phyloP scores from a whole-genome alignment of 2,329 filamentous ascomycete genomes.

The Ascochyta rabiei region DNA sequence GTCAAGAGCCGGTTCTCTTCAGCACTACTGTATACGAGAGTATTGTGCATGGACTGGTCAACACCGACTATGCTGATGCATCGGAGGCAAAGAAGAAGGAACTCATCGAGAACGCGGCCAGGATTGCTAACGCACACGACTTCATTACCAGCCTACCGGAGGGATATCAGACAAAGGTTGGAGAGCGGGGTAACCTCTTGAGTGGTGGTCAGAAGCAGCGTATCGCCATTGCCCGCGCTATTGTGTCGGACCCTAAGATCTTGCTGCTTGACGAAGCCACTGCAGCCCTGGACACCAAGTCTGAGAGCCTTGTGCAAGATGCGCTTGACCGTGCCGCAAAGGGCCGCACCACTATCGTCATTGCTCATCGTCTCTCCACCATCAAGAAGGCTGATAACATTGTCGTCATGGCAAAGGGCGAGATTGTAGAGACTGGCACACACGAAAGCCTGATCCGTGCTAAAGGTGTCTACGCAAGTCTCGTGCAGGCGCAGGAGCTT shows the following conservation, averaged over 20 bases:
- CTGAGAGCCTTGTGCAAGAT: slow-evolving; percentile 91
- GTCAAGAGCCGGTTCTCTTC: slow-evolving; percentile 91
- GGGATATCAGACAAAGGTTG: slow-evolving; percentile 92
- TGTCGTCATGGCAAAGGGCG: slow-evolving; percentile 84
- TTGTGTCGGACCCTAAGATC: slow-evolving; percentile 90
- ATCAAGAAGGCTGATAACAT: slow-evolving; percentile 96
- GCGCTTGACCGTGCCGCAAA: slow-evolving; percentile 85
- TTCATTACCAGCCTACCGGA: slow-evolving; percentile 84
- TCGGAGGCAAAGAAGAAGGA: slow-evolving; percentile 70
- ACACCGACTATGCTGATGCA: slow-evolving; percentile 73
- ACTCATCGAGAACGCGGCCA: slow-evolving; percentile 79
- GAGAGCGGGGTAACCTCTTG: slow-evolving; percentile 88
- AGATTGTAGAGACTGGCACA: slow-evolving; percentile 90
- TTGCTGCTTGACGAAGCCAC: slow-evolving; percentile 95
- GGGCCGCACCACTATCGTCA: slow-evolving; percentile 92
- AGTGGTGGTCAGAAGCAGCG: slow-evolving; percentile 97
- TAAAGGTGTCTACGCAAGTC: slow-evolving; percentile 76
- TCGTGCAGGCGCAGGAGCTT: slow-evolving; percentile 82
- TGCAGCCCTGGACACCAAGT: slow-evolving; percentile 90
- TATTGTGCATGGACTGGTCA: slow-evolving; percentile 88
- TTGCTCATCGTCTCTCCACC: slow-evolving; percentile 92
- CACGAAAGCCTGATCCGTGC: slow-evolving; percentile 78
- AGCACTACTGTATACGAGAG: slow-evolving; percentile 88
- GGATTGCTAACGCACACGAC: slow-evolving; percentile 91
- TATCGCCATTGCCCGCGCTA: slow-evolving; percentile 89